Evolutionary conservation across 192 early-diverging fungal genomes (phyloP), one percentile per base, ranked within the genome.

Genomic region (Gryganskiella cystojenkinii): DNA sequence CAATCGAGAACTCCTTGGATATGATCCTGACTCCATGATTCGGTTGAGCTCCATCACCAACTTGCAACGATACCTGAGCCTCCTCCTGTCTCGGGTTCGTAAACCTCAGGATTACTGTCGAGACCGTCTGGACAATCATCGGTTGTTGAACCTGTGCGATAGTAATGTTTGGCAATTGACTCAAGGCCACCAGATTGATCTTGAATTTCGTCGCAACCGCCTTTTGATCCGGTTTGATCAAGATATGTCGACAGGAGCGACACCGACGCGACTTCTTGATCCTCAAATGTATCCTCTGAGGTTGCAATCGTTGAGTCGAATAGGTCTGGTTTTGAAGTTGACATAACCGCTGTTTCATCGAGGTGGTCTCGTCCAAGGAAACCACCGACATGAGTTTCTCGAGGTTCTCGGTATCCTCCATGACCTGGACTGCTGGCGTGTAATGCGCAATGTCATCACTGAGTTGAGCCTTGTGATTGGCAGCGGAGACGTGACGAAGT

Each of bases 201-300:
- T 92, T 94, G 86, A 96, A 98, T 55, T 89, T 83, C 1, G 91
- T 93, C 7, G 88, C 84, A 62, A 96, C 94, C 1, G 95, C 94
- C 70, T 96, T 97, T 72, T 91, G 90, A 61, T 97, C 95, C 0
- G 97, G 95, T 71, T 96, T 97, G 61, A 95, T 91, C 22, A 98
- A 82, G 44, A 96, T 92, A 71, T 96, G 92, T 40, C 93, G 90
- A 84, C 97, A 98, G 4, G 83, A 71, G 40, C 94, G 88, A 75
- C 97, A 98, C 34, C 94, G 88, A 40, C 95, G 94, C 0, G 92
- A 84, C 27, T 91, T 89, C 76, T 96, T 96, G 64, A 93, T 95
- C 35, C 93, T 88, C 35, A 98, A 85, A 50, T 92, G 91, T 43
- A 97, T 89, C 15, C 95, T 90, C 76, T 94, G 92, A 14, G 97